Percentiles rank a stretch among this genome's conserved stretches.
phyloP scores from a whole-genome alignment of 805 yeast species.

The Scheffersomyces coipomensis region DNA sequence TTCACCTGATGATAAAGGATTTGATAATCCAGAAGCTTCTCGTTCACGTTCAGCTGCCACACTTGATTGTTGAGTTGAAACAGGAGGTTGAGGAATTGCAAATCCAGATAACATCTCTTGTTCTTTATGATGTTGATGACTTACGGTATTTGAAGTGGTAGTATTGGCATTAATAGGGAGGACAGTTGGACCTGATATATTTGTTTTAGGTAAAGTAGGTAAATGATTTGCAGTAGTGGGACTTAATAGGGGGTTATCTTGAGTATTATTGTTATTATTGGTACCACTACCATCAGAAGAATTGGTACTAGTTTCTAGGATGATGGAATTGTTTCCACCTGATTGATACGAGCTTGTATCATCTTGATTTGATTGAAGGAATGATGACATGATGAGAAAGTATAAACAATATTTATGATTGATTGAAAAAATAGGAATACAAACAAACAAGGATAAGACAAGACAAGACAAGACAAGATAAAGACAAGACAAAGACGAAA shows the following conservation, averaged over 20 bases:
- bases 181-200: background rate
- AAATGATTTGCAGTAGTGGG: background rate
- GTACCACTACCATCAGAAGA: background rate
- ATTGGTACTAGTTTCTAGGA: background rate
- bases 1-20: slow-evolving; percentile 6
- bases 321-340: background rate
- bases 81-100: slow-evolving; percentile 42
- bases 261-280: background rate
- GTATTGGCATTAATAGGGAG: slow-evolving; percentile 9
- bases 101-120: slow-evolving; percentile 39
- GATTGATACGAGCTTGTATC: background rate
- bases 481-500: too few species aligned
- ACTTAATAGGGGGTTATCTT: background rate
- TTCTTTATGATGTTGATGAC: slow-evolving; percentile 43
- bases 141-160: slow-evolving; percentile 29
- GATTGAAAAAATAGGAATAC: too few species aligned
- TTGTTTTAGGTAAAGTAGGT: background rate
- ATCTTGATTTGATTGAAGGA: background rate
- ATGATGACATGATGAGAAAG: background rate
- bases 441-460: too few species aligned
- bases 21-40: slow-evolving; percentile 1
- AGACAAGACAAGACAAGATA: too few species aligned
- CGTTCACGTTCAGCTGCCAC: slow-evolving; percentile 19
- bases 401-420: too few species aligned
- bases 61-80: slow-evolving; percentile 35